phyloP scores from a whole-genome alignment of 306 rosid species.

The Crotalaria pallida region DNA sequence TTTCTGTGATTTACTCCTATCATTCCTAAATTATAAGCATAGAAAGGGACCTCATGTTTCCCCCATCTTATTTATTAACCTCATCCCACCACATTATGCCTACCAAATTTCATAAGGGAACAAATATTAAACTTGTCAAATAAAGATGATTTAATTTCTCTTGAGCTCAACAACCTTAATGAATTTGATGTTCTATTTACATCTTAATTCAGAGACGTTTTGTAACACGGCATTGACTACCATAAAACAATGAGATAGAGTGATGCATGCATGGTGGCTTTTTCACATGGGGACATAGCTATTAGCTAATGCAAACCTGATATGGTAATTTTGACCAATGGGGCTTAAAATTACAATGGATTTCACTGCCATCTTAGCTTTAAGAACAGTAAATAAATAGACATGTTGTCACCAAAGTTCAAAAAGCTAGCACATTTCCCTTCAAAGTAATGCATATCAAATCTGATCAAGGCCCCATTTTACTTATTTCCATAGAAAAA shows the following conservation, averaged over 20 bases:
- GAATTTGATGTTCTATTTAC: slow-evolving; percentile 16
- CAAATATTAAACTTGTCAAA: not conserved
- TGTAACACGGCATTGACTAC: slow-evolving; percentile 33
- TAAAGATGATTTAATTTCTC: not conserved
- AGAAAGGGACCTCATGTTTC: slow-evolving; percentile 19
- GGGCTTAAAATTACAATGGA: not conserved
- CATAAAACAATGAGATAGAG: not conserved
- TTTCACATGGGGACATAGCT: slow-evolving; percentile 30
- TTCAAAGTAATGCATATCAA: slow-evolving; percentile 4
- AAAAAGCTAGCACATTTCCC: not conserved
- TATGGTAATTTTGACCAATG: slow-evolving; percentile 9
- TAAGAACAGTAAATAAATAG: not conserved
- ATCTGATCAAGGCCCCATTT: not conserved
- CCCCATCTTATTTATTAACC: slow-evolving; percentile 3
- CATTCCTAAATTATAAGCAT: slow-evolving; percentile 31
- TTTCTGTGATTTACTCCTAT: not conserved
- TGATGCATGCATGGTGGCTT: not conserved
- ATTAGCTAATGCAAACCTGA: slow-evolving; percentile 1
- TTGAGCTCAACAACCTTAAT: slow-evolving; percentile 1
- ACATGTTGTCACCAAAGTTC: not conserved
- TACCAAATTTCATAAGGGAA: slow-evolving; percentile 1
- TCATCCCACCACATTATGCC: slow-evolving; percentile 7
- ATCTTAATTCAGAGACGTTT: slow-evolving; percentile 18
- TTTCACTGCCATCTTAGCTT: slow-evolving; percentile 7
- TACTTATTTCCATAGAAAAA: not conserved